Evolutionary conservation across 352 stramenopile genomes (phyloP).

Genomic region (Phytopythium helicoides): DNA sequence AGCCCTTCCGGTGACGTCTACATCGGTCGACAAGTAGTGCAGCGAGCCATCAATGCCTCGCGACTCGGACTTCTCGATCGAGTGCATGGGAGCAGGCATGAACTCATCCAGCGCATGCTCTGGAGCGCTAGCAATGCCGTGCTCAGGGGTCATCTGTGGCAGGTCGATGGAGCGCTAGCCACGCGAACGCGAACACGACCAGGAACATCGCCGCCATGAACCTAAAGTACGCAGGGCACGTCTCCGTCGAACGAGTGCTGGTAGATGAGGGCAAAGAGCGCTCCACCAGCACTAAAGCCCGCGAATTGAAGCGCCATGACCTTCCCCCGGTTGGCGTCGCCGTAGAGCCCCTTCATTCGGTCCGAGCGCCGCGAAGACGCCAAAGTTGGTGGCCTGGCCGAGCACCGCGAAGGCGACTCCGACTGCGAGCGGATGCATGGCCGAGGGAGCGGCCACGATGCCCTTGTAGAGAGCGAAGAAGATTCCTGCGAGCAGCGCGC

Average conservation of each 20-base stretch:
- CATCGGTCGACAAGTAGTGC: not conserved
- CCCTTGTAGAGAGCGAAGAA: conserved; percentile 44
- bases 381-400: conserved; percentile 66
- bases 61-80: conserved; percentile 3
- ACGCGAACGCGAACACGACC: conserved; percentile 48
- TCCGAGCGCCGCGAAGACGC: conserved; percentile 64
- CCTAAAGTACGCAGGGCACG: conserved; percentile 53
- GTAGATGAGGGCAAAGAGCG: conserved; percentile 70
- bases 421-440: conserved; percentile 48
- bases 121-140: conserved; percentile 5
- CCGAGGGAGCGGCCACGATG: conserved; percentile 21
- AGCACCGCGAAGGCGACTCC: conserved; percentile 55
- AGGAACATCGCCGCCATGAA: conserved; percentile 67
- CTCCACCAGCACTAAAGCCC: conserved; percentile 63
- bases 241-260: conserved; percentile 51
- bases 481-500: conserved; percentile 28
- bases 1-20: conserved; percentile 47
- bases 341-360: conserved; percentile 76
- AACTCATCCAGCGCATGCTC: conserved; percentile 44
- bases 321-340: conserved; percentile 59
- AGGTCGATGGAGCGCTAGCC: conserved; percentile 46
- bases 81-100: conserved; percentile 20
- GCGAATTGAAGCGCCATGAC: conserved; percentile 68
- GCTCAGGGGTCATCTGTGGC: conserved; percentile 7
- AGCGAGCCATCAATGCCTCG: conserved; percentile 5